phyloP scores from a whole-genome alignment of 345 rosid genomes.

The Kandelia obovata region DNA sequence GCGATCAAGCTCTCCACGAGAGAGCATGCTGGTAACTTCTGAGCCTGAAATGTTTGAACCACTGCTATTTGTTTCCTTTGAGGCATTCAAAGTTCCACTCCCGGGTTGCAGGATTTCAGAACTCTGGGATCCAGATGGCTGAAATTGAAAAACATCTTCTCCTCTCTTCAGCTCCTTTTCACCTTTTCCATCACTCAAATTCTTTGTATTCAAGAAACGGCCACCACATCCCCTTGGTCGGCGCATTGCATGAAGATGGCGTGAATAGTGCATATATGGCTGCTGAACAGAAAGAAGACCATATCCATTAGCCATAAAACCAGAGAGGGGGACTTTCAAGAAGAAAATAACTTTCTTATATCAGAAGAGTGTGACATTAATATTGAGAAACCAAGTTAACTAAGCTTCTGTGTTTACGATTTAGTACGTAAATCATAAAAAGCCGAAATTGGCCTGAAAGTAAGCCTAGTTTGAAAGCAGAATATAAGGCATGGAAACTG shows the following conservation, averaged over 20 bases:
- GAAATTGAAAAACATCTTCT: conserved; percentile 17
- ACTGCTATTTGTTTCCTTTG: conserved; percentile 44
- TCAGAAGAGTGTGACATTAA: neutral
- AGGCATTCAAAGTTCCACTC: conserved; percentile 56
- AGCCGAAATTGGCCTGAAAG: too few relatives aligned
- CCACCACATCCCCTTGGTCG: conserved; percentile 97
- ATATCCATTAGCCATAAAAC: neutral
- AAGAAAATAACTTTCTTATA: neutral
- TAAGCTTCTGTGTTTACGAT: neutral
- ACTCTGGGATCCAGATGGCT: conserved; percentile 61
- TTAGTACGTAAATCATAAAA: too few relatives aligned
- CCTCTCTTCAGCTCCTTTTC: conserved; percentile 36
- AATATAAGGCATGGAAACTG: neutral
- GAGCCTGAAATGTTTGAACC: conserved; percentile 50
- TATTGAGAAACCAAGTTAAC: neutral
- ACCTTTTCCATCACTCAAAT: conserved; percentile 20
- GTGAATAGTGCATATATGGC: conserved; percentile 89
- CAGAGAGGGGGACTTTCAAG: neutral
- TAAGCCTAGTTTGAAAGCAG: neutral
- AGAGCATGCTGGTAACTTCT: conserved; percentile 77
- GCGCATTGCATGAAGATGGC: conserved; percentile 95
- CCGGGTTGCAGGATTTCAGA: conserved; percentile 80
- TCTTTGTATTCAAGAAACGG: conserved; percentile 80
- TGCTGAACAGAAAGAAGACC: conserved; percentile 31
- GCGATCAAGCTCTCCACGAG: conserved; percentile 30